Conservation (phyloP, 768 basidiomycete species). For the Russula foetens region DNA sequence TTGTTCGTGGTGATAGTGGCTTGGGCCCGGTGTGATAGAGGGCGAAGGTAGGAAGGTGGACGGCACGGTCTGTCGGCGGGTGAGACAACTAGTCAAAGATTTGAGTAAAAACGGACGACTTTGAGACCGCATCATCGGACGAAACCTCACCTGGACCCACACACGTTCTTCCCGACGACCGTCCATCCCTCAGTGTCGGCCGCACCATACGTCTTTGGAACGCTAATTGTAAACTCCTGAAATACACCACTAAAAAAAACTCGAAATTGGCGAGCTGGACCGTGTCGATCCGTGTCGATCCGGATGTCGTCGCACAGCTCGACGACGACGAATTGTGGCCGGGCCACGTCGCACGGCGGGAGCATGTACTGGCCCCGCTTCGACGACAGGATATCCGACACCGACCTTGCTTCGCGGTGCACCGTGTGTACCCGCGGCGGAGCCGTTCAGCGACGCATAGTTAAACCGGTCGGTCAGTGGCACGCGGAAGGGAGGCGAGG, state of each 20-base stretch:
- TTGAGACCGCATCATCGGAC: too few species aligned
- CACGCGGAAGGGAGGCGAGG: conserved; percentile 55
- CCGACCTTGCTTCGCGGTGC: conserved; percentile 73
- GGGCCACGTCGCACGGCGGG: conserved; percentile 69
- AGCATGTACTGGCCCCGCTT: conserved; percentile 97
- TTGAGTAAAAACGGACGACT: background rate
- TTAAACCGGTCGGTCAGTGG: conserved; percentile 87
- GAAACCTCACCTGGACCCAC: conserved; percentile 75
- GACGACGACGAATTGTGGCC: conserved; percentile 76
- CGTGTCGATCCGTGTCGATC: conserved; percentile 92
- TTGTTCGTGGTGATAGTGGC: too few species aligned
- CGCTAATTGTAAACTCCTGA: conserved; percentile 83
- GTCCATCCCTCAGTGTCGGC: conserved; percentile 37
- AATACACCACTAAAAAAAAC: conserved; percentile 97
- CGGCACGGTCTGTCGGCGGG: conserved; percentile 54
- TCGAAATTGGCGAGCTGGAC: conserved; percentile 96
- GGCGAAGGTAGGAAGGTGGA: background rate
- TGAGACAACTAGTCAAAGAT: conserved; percentile 53
- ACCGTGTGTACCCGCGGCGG: conserved; percentile 84
- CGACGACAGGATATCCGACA: conserved; percentile 74
- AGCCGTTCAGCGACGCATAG: conserved; percentile 89
- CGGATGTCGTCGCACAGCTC: conserved; percentile 97
- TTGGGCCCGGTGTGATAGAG: background rate
- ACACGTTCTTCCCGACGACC: conserved; percentile 69
- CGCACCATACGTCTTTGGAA: conserved; percentile 38